Evolutionary conservation across 805 yeast species (phyloP), one percentile per base, ranked within the genome.

Genomic region (Yarrowia divulgata): DNA sequence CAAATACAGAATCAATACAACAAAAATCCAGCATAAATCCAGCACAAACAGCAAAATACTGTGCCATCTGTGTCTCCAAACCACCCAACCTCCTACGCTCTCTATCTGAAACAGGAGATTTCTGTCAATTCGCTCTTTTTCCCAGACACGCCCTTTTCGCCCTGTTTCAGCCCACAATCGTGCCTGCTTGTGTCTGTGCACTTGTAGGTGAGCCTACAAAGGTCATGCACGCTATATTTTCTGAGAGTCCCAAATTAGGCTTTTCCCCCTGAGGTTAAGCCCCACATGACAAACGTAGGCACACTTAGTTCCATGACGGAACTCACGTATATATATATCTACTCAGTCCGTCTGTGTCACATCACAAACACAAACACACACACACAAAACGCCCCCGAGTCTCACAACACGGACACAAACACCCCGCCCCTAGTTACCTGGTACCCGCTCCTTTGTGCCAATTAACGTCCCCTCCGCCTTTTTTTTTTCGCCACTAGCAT

Each of bases 391-490:
- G 29, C 43, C 43, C 12, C n/a, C 43, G 2, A n/a, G n/a, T n/a
- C n/a, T n/a, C 18, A 23, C 29, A 2, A 23, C 29, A 23, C 29
- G 29, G 29, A 23, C 29, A 23, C 43, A 40, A 7, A 29, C 23
- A 1, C n/a, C 16, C 10, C 32, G 12, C 32, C 9, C 50, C 13
- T 9, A 34, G 32, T 29, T 48, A 10, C 5, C 48, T 29, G 63
- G 63, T n/a, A 40, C 46, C 63, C 63, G 29, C 63, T 57, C 63
- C 63, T 57, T 54, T 49, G 46, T 57, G 63, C 63, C 63, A 29
- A 29, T 9, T 19, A 29, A 49, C 42, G 4, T 14, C 23, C 19
- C 29, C 35, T 23, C 1, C 57, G 16, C 19, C 18, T 14, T 16
- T 9, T 8, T n/a, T 16, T 9, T 3, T 23, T 16, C 57, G 42